phyloP scores from a whole-genome alignment of 2,329 filamentous ascomycete genomes.

The Venturiaceae sp. region DNA sequence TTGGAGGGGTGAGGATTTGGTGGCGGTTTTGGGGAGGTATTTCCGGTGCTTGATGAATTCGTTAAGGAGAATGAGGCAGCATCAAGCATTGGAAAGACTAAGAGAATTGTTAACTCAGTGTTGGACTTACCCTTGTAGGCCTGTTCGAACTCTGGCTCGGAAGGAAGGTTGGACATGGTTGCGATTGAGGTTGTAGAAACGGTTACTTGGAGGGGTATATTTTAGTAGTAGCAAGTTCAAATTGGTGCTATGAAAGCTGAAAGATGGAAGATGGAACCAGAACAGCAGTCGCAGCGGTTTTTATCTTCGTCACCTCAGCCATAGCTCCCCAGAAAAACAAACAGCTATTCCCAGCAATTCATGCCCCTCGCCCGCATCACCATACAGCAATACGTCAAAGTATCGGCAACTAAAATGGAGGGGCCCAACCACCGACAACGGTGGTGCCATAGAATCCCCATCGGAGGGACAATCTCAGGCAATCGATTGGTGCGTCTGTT shows the following conservation, averaged over 20 bases:
- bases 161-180: slow-evolving; percentile 70
- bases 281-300: neutral
- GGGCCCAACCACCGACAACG: neutral
- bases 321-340: slow-evolving; percentile 1
- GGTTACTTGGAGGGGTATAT: neutral
- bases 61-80: neutral
- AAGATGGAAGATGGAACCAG: neutral
- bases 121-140: slow-evolving; percentile 73
- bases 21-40: slow-evolving; percentile 5
- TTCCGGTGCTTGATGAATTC: neutral
- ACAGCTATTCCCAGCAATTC: neutral
- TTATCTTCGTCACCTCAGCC: neutral
- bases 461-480: neutral
- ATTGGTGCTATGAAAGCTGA: neutral
- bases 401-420: neutral
- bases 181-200: neutral
- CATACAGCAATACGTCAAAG: neutral
- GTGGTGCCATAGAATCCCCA: neutral
- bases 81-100: neutral
- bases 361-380: neutral
- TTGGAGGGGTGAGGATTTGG: neutral
- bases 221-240: neutral
- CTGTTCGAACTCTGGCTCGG: slow-evolving; percentile 97
- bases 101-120: neutral
- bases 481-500: neutral